Evolutionary conservation across 352 stramenopile genomes (phyloP).

Genomic region (Pseudoperonospora humuli): DNA sequence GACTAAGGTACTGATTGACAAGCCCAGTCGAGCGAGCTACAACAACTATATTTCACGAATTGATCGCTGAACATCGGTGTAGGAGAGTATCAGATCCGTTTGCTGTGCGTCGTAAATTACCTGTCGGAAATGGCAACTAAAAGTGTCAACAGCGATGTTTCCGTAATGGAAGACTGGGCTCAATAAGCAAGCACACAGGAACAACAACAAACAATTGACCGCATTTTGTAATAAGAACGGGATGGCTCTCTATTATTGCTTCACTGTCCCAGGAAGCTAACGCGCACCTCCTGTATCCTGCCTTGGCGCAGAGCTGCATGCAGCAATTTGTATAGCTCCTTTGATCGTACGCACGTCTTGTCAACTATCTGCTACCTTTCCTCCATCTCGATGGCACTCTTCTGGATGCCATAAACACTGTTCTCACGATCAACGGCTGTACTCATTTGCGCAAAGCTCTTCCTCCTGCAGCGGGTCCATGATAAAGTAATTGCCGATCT

Average conservation of each 20-base stretch:
- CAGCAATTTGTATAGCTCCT: slow-evolving; percentile 57
- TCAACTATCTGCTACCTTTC: slow-evolving; percentile 81
- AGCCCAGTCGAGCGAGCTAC: slow-evolving; percentile 53
- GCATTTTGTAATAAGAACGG: neutral
- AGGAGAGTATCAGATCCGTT: slow-evolving; percentile 73
- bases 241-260: slow-evolving; percentile 3
- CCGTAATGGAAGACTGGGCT: slow-evolving; percentile 38
- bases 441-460: slow-evolving; percentile 71
- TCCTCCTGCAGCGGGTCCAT: slow-evolving; percentile 37
- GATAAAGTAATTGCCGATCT: slow-evolving; percentile 45
- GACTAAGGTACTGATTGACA: slow-evolving; percentile 56
- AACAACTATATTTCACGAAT: slow-evolving; percentile 68
- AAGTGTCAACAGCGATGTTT: slow-evolving; percentile 11
- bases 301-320: slow-evolving; percentile 37
- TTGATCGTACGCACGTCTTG: slow-evolving; percentile 51
- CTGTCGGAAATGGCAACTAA: slow-evolving; percentile 50
- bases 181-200: neutral
- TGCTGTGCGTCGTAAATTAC: slow-evolving; percentile 80
- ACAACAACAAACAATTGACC: slow-evolving; percentile 1
- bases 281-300: slow-evolving; percentile 47
- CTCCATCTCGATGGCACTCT: slow-evolving; percentile 65
- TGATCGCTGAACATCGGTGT: slow-evolving; percentile 53
- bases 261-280: slow-evolving; percentile 54
- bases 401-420: slow-evolving; percentile 65
- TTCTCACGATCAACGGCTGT: slow-evolving; percentile 55